These are phyloP conservation scores for Botryotinia globosa DNA, from an alignment of 2,329 filamentous ascomycete genomes.

Conservation along the genomic window DNA sequence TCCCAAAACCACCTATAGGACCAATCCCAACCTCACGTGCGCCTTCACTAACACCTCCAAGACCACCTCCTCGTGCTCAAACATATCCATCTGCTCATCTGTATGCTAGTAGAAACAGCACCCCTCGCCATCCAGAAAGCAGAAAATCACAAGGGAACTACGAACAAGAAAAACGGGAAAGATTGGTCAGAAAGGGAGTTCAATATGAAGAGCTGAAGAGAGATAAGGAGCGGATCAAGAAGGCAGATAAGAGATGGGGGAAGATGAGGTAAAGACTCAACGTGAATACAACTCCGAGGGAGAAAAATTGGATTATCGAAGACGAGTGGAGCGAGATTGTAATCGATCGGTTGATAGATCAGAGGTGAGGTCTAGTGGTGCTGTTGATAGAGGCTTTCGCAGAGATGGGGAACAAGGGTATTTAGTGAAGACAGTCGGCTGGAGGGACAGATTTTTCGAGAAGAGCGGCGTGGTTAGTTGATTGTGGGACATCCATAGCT, in stretches of 20 bases:
- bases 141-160: not conserved
- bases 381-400: not conserved
- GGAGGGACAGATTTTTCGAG: not conserved
- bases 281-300: rapidly evolving
- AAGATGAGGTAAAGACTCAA: not conserved
- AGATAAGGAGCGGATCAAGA: not conserved
- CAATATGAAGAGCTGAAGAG: not conserved
- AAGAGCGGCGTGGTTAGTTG: not conserved
- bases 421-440: rapidly evolving
- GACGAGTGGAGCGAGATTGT: not conserved
- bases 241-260: not conserved
- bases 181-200: not conserved
- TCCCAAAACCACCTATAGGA: not conserved
- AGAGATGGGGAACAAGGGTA: rapidly evolving
- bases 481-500: not conserved
- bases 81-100: not conserved
- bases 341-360: not conserved
- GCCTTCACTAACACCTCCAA: not conserved
- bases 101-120: not conserved
- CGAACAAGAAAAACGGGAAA: not conserved
- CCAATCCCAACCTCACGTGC: not conserved
- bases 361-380: not conserved
- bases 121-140: not conserved
- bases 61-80: not conserved
- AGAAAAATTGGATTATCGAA: not conserved